Base-by-base conservation (phyloP, 495 filamentous ascomycete genomes). In the Copromyces sp. region DNA sequence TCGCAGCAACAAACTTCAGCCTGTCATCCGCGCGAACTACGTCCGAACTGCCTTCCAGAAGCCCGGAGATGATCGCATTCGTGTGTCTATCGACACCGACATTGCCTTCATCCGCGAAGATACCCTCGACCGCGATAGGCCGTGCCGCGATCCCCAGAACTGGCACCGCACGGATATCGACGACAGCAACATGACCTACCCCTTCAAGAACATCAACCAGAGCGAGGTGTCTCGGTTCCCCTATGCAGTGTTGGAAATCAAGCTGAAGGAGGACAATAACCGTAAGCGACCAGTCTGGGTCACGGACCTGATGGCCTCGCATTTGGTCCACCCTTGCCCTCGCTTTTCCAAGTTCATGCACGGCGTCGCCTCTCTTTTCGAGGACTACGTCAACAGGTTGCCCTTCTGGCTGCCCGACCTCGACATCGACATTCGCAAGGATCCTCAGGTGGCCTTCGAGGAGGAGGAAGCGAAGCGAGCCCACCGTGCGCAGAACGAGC, bases 321-420 rank as follows among this genome's bases (percentile, higher is more conserved):
- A 99, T 78, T 88, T 99, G 17, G 92, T 99, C 68, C 94, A 95
- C 80, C 89, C 92, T 69, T 90, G 91, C 3, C 92, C 94, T 4
- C 88, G 93, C 32, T 99, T 99, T 82, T 97, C 93, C 47, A 99
- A 99, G 78, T 98, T 98, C 77, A 92, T 95, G 29, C 95, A 99
- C 75, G 95, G 96, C 73, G 90, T 96, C 2, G 94, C 94, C 14
- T 88, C 90, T 44, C 84, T 98, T 9, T 98, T 97, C 77, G 96
- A 98, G 73, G 96, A 98, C 79, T 85, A 97, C 78, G 95, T 99
- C 80, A 98, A 98, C 82, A 93, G 87, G 72, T 90, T 99, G 72
- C 95, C 95, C 5, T 97, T 98, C 86, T 99, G 95, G 95, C 88
- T 98, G 4, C 87, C 90, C 73, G 92, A 94, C 70, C 83, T 98